These are phyloP conservation scores for Termitomyces sp. DNA, from an alignment of 768 basidiomycete species.

Conservation along the genomic window DNA sequence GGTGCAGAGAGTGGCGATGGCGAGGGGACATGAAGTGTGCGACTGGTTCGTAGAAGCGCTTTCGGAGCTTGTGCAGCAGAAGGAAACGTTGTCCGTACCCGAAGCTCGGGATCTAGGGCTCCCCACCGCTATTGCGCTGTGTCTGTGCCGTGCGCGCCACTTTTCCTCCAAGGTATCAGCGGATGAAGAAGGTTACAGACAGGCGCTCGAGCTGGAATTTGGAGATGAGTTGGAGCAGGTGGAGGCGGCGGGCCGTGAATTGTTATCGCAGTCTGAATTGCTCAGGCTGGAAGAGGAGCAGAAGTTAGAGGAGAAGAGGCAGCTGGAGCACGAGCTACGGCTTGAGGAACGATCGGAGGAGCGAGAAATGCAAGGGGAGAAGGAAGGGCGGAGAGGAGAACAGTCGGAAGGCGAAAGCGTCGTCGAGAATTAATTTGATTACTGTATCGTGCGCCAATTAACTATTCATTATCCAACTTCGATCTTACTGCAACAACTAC, in stretches of 20 bases:
- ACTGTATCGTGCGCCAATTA: no score
- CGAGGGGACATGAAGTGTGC: conserved; percentile 1
- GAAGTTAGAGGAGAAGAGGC: no score
- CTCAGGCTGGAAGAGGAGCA: not conserved
- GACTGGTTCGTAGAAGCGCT: conserved; percentile 3
- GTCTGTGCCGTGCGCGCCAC: conserved; percentile 4
- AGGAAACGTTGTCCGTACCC: not conserved
- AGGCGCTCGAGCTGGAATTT: not conserved
- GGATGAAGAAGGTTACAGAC: not conserved
- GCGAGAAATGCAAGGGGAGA: not conserved
- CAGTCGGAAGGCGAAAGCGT: not conserved
- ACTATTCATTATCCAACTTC: no score
- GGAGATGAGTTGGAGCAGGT: not conserved
- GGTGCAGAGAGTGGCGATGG: conserved; percentile 2
- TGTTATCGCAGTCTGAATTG: not conserved
- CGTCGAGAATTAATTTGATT: no score
- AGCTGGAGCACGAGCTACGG: not conserved
- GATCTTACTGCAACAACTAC: no score
- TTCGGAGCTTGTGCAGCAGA: not conserved
- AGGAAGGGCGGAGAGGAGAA: not conserved
- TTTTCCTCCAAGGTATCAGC: not conserved
- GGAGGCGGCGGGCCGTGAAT: not conserved
- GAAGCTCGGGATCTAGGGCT: conserved; percentile 6
- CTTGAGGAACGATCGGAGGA: not conserved
- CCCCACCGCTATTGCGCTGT: conserved; percentile 5